Evolutionary conservation across 1,284 basidiomycete species (phyloP).

Genomic region (Mycena sp.): DNA sequence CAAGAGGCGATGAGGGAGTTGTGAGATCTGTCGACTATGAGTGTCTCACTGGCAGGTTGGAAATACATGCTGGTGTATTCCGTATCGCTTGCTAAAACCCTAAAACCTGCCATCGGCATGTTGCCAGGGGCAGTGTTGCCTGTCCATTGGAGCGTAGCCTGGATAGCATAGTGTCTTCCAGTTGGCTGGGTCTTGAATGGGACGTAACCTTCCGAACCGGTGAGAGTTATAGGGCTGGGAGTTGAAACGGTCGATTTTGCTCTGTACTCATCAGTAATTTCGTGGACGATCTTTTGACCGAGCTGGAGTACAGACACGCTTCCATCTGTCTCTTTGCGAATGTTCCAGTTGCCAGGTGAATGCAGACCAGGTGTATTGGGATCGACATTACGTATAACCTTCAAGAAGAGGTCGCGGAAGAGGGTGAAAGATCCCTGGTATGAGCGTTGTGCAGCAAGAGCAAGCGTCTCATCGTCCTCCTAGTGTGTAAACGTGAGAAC

Average conservation of each 20-base stretch:
- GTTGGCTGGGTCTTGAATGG: constrained; percentile 20
- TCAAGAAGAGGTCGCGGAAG: constrained; percentile 27
- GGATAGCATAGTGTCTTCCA: constrained; percentile 22
- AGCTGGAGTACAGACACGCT: constrained; percentile 17
- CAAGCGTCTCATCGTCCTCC: constrained; percentile 23
- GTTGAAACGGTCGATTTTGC: constrained; percentile 14
- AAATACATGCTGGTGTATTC: constrained; percentile 23
- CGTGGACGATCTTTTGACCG: constrained; percentile 18
- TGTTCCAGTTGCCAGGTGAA: constrained; percentile 20
- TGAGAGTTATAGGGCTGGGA: constrained; percentile 1
- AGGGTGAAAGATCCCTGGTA: constrained; percentile 23
- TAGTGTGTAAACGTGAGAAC: not conserved
- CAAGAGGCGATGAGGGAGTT: constrained; percentile 20
- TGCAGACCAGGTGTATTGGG: constrained; percentile 16
- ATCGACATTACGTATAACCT: constrained; percentile 24
- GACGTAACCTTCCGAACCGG: constrained; percentile 15
- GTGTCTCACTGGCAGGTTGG: constrained; percentile 19
- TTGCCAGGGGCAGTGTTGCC: constrained; percentile 10
- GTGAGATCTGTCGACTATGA: constrained; percentile 15
- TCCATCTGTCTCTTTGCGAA: constrained; percentile 21
- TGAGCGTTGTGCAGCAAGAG: constrained; percentile 21
- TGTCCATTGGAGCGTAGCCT: constrained; percentile 19
- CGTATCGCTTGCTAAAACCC: constrained; percentile 14
- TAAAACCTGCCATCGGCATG: constrained; percentile 21
- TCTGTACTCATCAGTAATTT: constrained; percentile 18